These are phyloP conservation scores for Tritrichomonas musculus DNA, from an alignment of 208 protist species.

Conservation along the genomic window DNA sequence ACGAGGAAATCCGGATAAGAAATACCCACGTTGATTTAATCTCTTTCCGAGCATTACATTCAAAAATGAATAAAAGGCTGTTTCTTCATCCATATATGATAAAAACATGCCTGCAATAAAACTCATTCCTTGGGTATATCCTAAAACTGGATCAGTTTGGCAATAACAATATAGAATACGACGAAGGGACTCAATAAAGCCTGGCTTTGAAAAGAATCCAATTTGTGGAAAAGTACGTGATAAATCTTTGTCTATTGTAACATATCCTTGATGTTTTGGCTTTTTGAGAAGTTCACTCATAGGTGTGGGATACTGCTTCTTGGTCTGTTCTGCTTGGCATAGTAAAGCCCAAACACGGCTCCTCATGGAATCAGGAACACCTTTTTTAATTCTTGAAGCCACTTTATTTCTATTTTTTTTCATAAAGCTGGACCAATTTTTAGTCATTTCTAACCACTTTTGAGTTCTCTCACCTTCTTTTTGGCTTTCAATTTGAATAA, in stretches of 20 bases:
- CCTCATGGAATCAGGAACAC: neutral
- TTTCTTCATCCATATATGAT: neutral
- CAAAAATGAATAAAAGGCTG: neutral
- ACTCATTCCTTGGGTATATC: slow-evolving; percentile 18
- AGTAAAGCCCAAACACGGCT: neutral
- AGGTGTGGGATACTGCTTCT: too few relatives aligned
- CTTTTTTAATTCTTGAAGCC: neutral
- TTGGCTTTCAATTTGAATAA: neutral
- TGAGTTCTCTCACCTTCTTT: neutral
- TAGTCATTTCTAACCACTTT: neutral
- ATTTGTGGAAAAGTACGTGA: slow-evolving; percentile 17
- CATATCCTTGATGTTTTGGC: neutral
- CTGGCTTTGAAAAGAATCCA: neutral
- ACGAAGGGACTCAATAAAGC: neutral
- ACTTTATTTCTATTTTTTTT: neutral
- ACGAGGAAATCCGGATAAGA: neutral
- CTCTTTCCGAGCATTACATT: neutral
- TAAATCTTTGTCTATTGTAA: neutral
- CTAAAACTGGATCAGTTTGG: neutral
- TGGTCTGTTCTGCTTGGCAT: neutral
- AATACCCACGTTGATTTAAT: neutral
- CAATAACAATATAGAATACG: neutral
- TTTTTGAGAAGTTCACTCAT: neutral
- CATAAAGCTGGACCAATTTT: neutral
- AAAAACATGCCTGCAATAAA: slow-evolving; percentile 16